Conservation (phyloP, 108 stramenopile genomes). For the Chaetoceros tenuissimus region DNA sequence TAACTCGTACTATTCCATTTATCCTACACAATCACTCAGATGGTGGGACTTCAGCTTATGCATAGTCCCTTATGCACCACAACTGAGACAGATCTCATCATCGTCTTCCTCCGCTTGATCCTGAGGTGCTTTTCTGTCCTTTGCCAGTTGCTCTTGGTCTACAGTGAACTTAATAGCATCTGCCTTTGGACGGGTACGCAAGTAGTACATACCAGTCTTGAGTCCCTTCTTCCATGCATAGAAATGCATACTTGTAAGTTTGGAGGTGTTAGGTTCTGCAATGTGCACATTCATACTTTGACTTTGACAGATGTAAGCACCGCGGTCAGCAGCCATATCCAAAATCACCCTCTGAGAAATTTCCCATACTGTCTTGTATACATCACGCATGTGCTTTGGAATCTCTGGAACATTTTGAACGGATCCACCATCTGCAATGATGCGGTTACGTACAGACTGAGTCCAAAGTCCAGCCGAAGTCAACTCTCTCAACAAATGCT, state of each 20-base stretch:
- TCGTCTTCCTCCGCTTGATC: constrained; percentile 51
- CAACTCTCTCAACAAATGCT: constrained; percentile 95
- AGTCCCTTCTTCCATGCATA: constrained; percentile 98
- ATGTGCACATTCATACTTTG: constrained; percentile 99
- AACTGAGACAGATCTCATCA: constrained; percentile 83
- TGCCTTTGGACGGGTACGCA: constrained; percentile 98
- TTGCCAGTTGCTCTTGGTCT: constrained; percentile 78
- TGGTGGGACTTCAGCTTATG: too few relatives aligned
- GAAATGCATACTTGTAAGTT: constrained; percentile 96
- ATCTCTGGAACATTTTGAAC: constrained; percentile 90
- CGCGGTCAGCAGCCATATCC: constrained; percentile 99
- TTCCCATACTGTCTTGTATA: constrained; percentile 99
- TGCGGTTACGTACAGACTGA: constrained; percentile 86
- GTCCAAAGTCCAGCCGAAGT: constrained; percentile 95
- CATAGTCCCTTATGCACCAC: constrained; percentile 86
- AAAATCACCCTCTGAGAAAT: constrained; percentile 90
- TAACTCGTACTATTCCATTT: too few relatives aligned
- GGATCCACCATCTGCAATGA: constrained; percentile 96
- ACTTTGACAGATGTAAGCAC: constrained; percentile 97
- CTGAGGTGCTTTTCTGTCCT: constrained; percentile 20
- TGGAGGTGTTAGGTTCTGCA: constrained; percentile 89
- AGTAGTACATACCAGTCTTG: constrained; percentile 99
- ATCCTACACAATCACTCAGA: too few relatives aligned
- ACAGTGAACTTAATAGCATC: constrained; percentile 99
- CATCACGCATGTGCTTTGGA: constrained; percentile 85